Evolutionary conservation across 345 rosid species (phyloP), one percentile per base, ranked within the genome.

Genomic region (Geranium rotundifolium): DNA sequence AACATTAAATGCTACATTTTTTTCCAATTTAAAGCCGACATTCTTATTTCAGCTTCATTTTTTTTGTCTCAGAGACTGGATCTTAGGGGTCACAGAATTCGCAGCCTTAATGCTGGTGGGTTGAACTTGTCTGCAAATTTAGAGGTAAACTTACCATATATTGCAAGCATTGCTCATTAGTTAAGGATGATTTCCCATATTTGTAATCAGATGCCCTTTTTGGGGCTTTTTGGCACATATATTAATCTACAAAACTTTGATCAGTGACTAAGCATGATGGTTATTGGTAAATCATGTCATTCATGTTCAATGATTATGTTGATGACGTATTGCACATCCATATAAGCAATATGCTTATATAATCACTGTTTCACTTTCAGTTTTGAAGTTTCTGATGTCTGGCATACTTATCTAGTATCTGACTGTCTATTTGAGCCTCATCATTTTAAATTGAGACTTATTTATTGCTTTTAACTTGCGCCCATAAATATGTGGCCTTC

Each of bases 31-130:
- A 46, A 46, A 14, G 8, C 52, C 12, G 16, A 9, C 16, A 14
- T 9, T 46, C 52, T 57, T 19, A 29, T 62, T 34, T 49, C 54
- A 65, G 15, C 59, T 63, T 17, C 68, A 23, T 62, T 67, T 57
- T 63, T 64, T 59, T 72, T 63, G 65, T 62, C 68, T 65, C 77
- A 92, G 98, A 89, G 98, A 67, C 67, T 92, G 88, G 98, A 92
- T 72, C 93, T 85, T 65, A 87, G 98, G 80, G 98, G 98, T 63
- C 98, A 92, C 71, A 82, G 87, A 75, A 80, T 89, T 70, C 88
- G 86, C 60, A 84, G 82, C 73, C 90, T 92, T 67, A 81, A 77
- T 74, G 84, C 93, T 18, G 64, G 79, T 70, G 97, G 91, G 60
- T 70, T 92, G 79, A 89, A 89, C 70, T 78, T 92, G 77, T 82